Percentiles rank a stretch among this genome's conserved stretches.
phyloP scores from a whole-genome alignment of 2,329 filamentous ascomycete genomes.

The Anisogramma anomala region DNA sequence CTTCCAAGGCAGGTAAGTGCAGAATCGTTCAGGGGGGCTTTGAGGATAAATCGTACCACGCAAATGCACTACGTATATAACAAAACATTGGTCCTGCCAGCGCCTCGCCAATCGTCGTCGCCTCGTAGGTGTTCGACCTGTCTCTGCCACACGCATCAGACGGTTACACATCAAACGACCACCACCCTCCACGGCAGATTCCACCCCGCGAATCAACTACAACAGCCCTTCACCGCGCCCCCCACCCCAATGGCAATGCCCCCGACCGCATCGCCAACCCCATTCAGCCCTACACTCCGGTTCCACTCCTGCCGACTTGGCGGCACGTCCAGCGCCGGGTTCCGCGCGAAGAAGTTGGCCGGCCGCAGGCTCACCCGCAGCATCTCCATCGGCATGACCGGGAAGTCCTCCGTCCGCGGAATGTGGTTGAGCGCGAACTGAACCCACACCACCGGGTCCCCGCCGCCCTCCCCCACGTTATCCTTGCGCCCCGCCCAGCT shows the following conservation, averaged over 20 bases:
- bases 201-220: no score
- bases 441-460: slow-evolving; percentile 40
- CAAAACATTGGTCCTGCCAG: no score
- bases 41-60: no score
- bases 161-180: no score
- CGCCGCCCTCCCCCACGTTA: slow-evolving; percentile 25
- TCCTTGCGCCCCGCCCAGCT: slow-evolving; percentile 29
- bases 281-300: slow-evolving; percentile 23
- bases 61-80: no score
- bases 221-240: no score
- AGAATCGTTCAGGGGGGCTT: no score
- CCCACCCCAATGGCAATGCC: slow-evolving; percentile 11
- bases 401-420: slow-evolving; percentile 53
- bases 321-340: slow-evolving; percentile 39
- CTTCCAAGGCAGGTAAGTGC: no score
- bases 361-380: slow-evolving; percentile 37
- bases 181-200: no score
- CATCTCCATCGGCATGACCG: slow-evolving; percentile 54
- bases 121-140: no score
- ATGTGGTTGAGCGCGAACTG: slow-evolving; percentile 47
- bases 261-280: slow-evolving; percentile 7
- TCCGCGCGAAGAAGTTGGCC: slow-evolving; percentile 40
- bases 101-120: no score
- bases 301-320: slow-evolving; percentile 33
- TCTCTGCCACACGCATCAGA: no score